A percentile compares a stretch with the other conserved stretches of the same genome.
phyloP scores from a whole-genome alignment of 768 basidiomycete genomes.

The Tylopilus plumbeoviolaceoides region DNA sequence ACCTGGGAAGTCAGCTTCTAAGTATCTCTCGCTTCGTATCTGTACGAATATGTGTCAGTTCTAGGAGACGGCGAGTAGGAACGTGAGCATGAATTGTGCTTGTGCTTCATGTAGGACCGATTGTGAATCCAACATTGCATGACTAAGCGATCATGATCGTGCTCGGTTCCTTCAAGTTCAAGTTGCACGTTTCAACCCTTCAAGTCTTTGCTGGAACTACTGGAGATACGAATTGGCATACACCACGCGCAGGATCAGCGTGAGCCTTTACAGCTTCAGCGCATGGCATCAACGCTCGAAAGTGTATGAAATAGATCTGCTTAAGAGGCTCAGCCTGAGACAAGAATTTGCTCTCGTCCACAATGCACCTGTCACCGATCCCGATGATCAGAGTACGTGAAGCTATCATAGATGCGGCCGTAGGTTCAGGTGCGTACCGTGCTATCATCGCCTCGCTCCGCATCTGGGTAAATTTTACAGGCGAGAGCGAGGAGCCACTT shows the following conservation, averaged over 20 bases:
- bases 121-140: too few species aligned
- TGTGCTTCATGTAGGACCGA: too few species aligned
- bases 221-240: constrained; percentile 89
- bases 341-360: constrained; percentile 76
- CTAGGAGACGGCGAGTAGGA: too few species aligned
- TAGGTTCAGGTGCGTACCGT: constrained; percentile 60
- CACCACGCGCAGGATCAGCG: constrained; percentile 86
- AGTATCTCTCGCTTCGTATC: too few species aligned
- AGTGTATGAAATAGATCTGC: too few species aligned
- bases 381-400: constrained; percentile 96
- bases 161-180: background rate
- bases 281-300: constrained; percentile 99
- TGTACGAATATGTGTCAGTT: too few species aligned
- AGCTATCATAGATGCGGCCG: constrained; percentile 96
- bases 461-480: constrained; percentile 33
- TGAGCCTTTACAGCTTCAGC: constrained; percentile 95
- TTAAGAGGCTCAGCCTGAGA: too few species aligned
- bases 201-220: constrained; percentile 93
- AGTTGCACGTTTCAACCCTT: constrained; percentile 2
- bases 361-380: constrained; percentile 39
- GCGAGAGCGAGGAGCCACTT: constrained; percentile 54
- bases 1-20: too few species aligned
- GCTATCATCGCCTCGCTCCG: background rate
- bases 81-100: too few species aligned
- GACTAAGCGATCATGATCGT: too few species aligned